A percentile compares a stretch with the other conserved stretches of the same genome.
Conservation (phyloP, 352 stramenopile species). For the Phytophthora lateralis region DNA sequence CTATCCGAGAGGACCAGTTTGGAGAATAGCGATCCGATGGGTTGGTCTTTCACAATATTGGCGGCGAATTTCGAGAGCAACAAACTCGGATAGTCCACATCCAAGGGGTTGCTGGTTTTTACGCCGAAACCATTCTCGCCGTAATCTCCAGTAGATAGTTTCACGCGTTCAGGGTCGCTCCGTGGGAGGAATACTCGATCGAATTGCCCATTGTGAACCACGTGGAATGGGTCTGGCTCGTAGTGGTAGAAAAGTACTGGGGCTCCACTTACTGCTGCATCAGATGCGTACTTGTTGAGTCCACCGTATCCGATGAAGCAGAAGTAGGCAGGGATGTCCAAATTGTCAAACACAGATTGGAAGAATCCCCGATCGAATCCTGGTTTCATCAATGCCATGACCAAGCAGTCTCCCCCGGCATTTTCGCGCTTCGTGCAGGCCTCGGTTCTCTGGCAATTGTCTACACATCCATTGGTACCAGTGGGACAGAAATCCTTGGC, state of each 20-base stretch:
- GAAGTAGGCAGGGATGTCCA: constrained; percentile 63
- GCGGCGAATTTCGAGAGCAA: constrained; percentile 45
- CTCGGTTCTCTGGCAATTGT: constrained; percentile 47
- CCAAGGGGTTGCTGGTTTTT: constrained; percentile 47
- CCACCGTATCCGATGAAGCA: constrained; percentile 59
- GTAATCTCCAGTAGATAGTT: constrained; percentile 38
- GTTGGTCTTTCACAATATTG: constrained; percentile 28
- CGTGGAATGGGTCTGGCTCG: constrained; percentile 55
- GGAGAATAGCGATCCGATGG: constrained; percentile 34
- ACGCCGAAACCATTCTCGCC: constrained; percentile 57
- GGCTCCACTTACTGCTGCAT: constrained; percentile 21
- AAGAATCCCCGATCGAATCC: constrained; percentile 54
- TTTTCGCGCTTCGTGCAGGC: constrained; percentile 50
- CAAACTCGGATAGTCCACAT: constrained; percentile 48
- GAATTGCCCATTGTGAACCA: constrained; percentile 41
- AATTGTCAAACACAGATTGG: constrained; percentile 50
- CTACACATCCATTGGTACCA: constrained; percentile 44
- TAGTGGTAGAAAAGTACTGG: constrained; percentile 64
- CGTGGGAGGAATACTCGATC: constrained; percentile 52
- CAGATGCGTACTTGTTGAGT: constrained; percentile 40
- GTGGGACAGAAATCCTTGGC: constrained; percentile 30
- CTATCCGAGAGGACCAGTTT: constrained; percentile 41
- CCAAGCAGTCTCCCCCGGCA: constrained; percentile 42
- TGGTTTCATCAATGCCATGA: constrained; percentile 53
- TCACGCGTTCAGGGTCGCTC: constrained; percentile 34